These are phyloP conservation scores for Solanum hybrid DNA, from an alignment of 305 asterid species.

Conservation along the genomic window DNA sequence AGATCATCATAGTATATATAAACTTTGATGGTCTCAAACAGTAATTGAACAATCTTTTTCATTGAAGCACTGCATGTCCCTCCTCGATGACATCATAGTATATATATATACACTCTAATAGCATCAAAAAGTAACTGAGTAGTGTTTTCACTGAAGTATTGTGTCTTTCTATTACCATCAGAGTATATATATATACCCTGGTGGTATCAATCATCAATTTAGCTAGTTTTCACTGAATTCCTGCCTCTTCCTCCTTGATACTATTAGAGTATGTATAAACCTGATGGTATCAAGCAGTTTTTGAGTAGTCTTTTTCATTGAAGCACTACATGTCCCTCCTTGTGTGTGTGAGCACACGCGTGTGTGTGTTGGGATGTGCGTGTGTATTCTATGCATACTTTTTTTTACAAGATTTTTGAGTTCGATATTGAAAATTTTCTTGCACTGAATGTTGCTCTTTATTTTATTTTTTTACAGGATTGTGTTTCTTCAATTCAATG, in stretches of 20 bases:
- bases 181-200: too few relatives aligned
- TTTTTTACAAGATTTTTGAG: neutral
- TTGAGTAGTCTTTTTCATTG: neutral
- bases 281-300: neutral
- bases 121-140: too few relatives aligned
- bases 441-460: neutral
- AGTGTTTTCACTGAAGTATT: neutral
- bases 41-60: neutral
- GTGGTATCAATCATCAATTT: neutral
- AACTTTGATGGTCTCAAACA: neutral
- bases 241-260: neutral
- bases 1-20: too few relatives aligned
- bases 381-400: neutral
- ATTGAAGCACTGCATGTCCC: neutral
- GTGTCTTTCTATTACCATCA: neutral
- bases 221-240: neutral
- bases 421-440: neutral
- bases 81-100: neutral
- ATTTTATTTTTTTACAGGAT: too few relatives aligned
- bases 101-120: too few relatives aligned
- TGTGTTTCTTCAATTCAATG: neutral
- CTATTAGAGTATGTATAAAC: neutral
- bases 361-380: too few relatives aligned
- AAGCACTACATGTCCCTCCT: too few relatives aligned
- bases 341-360: too few relatives aligned